These are phyloP conservation scores for Coemansia asiatica DNA, from an alignment of 192 early-diverging fungal species.

Conservation along the genomic window DNA sequence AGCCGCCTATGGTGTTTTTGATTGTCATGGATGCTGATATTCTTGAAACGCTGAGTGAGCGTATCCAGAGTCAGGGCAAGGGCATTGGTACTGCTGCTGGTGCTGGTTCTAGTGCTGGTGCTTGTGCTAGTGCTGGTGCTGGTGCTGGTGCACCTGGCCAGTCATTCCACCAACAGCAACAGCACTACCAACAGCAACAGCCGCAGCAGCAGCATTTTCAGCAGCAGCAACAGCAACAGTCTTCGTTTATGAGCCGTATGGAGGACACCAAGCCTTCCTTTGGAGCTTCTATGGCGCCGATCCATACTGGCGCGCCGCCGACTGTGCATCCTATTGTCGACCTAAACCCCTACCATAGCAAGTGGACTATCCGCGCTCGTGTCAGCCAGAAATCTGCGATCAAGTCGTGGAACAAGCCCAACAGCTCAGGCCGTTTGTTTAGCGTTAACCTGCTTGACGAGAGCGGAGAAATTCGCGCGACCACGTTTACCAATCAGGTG, in stretches of 20 bases:
- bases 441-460: conserved; percentile 86
- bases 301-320: conserved; percentile 37
- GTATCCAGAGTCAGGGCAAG: conserved; percentile 17
- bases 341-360: conserved; percentile 88
- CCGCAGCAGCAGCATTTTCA: conserved; percentile 9
- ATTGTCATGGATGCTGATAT: conserved; percentile 44
- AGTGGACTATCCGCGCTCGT: conserved; percentile 94
- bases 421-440: conserved; percentile 83
- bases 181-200: conserved; percentile 9
- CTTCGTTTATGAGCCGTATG: conserved; percentile 45
- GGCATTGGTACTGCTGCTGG: not conserved
- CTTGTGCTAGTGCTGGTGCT: no score
- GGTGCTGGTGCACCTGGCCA: not conserved
- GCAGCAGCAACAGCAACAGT: conserved; percentile 39
- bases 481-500: conserved; percentile 88
- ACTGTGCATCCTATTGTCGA: conserved; percentile 61
- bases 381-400: conserved; percentile 84
- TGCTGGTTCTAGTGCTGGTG: no score
- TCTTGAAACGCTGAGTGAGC: conserved; percentile 29
- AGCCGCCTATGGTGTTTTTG: conserved; percentile 30
- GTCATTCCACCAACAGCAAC: conserved; percentile 9
- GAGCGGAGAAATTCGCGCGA: conserved; percentile 90
- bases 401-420: conserved; percentile 73
- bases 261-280: conserved; percentile 30
- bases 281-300: conserved; percentile 23